Evolutionary conservation across 192 early-diverging fungal species (phyloP).

Genomic region (Podila verticillata): DNA sequence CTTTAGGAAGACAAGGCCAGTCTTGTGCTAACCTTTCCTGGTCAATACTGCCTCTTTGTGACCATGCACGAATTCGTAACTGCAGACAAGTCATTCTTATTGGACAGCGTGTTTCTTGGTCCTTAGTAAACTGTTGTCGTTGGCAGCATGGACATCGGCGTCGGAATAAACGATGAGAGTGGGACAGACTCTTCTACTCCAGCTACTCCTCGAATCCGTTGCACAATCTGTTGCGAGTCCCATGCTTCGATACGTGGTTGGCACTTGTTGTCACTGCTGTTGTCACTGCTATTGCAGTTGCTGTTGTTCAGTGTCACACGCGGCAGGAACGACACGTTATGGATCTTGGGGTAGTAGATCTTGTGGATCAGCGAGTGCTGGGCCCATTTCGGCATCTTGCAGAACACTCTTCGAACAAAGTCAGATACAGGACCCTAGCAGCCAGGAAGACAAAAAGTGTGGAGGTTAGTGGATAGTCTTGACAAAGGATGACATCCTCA

Average conservation of each 20-base stretch:
- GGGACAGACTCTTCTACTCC: too few relatives aligned
- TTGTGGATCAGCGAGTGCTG: not conserved
- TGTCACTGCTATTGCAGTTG: not conserved
- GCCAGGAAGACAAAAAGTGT: not conserved
- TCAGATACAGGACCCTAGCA: not conserved
- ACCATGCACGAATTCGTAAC: too few relatives aligned
- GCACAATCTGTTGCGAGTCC: not conserved
- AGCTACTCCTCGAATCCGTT: not conserved
- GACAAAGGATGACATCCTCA: not conserved
- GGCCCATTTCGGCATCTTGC: not conserved
- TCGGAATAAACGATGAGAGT: too few relatives aligned
- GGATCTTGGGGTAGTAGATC: slow-evolving; percentile 3
- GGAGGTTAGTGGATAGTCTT: too few relatives aligned
- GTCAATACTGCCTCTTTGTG: too few relatives aligned
- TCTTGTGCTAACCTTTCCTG: too few relatives aligned
- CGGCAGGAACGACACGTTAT: not conserved
- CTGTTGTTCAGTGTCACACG: not conserved
- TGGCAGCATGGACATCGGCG: too few relatives aligned
- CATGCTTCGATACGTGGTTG: not conserved
- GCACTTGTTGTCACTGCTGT: not conserved
- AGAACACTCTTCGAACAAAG: not conserved
- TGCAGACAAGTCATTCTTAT: too few relatives aligned
- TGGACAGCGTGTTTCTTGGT: too few relatives aligned
- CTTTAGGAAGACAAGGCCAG: too few relatives aligned
- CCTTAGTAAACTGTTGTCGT: too few relatives aligned